Percentiles rank a stretch among this genome's conserved stretches.
phyloP scores from a whole-genome alignment of 805 yeast species.

The Metschnikowia chrysomelidarum region DNA sequence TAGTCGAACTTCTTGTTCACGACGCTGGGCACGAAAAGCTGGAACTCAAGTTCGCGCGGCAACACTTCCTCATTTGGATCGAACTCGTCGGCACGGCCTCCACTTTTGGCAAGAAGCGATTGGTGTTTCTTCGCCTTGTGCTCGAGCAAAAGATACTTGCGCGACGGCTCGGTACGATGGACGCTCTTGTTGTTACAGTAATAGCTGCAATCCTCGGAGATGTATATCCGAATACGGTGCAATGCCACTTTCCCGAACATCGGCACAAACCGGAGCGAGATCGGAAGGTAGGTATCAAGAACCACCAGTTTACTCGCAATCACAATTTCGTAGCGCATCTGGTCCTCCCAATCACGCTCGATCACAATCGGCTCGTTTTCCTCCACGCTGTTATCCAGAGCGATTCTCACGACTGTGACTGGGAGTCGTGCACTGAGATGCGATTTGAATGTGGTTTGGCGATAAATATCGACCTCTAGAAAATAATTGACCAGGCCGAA shows the following conservation, averaged over 20 bases:
- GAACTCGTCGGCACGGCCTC: constrained; percentile 26
- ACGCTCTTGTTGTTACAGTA: constrained; percentile 83
- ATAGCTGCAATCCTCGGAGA: constrained; percentile 90
- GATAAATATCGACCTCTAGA: constrained; percentile 66
- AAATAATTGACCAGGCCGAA: constrained; percentile 78
- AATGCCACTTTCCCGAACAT: constrained; percentile 76
- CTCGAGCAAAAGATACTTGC: constrained; percentile 76
- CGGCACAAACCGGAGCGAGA: constrained; percentile 82
- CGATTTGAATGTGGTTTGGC: constrained; percentile 84
- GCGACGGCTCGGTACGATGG: constrained; percentile 88
- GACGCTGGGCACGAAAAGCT: constrained; percentile 76
- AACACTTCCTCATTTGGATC: constrained; percentile 54
- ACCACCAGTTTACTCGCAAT: constrained; percentile 88
- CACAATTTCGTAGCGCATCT: constrained; percentile 82
- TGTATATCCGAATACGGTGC: constrained; percentile 79
- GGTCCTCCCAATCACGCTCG: constrained; percentile 90
- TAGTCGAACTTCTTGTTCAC: constrained; percentile 51
- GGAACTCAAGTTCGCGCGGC: constrained; percentile 80
- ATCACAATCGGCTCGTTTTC: constrained; percentile 93
- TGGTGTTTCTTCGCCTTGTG: constrained; percentile 59
- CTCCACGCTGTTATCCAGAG: constrained; percentile 75
- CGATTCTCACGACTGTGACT: constrained; percentile 68
- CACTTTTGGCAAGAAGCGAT: constrained; percentile 46
- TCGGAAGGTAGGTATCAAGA: constrained; percentile 77
- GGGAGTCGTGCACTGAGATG: constrained; percentile 64